Base-by-base conservation (phyloP, 1,284 basidiomycete genomes). In the Ceratobasidium sp. region DNA sequence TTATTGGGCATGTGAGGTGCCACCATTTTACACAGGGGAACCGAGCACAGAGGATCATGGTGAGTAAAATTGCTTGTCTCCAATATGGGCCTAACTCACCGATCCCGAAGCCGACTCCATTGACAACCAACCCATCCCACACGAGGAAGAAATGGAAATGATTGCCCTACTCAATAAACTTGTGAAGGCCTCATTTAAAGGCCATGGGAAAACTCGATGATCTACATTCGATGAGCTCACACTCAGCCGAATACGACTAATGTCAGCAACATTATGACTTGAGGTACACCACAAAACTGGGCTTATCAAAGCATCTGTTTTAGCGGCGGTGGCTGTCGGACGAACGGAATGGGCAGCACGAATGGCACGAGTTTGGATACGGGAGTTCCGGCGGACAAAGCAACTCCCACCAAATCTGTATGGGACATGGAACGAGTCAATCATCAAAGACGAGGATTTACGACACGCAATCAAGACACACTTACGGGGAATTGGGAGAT, bases 381-480 rank as follows among this genome's bases (percentile, higher is more conserved):
- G 57, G 16, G 52, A 30, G 20, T 73, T 60, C 33, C 20, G 46
- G 46, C n/a, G 35, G 38, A 44, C n/a, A 14, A n/a, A 8, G 5
- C 14, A 48, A 16, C 44, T 73, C 33, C 70, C 70, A 33, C 59
- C 55, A 44, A 73, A 73, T 38, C 18, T 60, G 2, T 73, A 62
- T 20, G 70, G 70, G 10, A 62, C 70, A 16, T 73, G 70, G 70
- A 62, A 73, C n/a, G 57, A 60, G 46, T 62, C 57, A n/a, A n/a
- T 73, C 27, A 60, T 73, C 10, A 57, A 73, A 30, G 70, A 73
- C 46, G 57, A 62, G 57, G 70, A 73, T 59, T 44, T 73, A 16
- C 23, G 7, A 44, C 18, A 33, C 18, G 70, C 41, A 46, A 62
- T 73, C 38, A 35, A 46, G 44, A 33, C 38, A 10, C 46, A 44